Percentiles rank a stretch among this genome's conserved stretches.
Evolutionary conservation across 2,329 filamentous ascomycete species (phyloP).

Genomic region (Xylaria sp.): DNA sequence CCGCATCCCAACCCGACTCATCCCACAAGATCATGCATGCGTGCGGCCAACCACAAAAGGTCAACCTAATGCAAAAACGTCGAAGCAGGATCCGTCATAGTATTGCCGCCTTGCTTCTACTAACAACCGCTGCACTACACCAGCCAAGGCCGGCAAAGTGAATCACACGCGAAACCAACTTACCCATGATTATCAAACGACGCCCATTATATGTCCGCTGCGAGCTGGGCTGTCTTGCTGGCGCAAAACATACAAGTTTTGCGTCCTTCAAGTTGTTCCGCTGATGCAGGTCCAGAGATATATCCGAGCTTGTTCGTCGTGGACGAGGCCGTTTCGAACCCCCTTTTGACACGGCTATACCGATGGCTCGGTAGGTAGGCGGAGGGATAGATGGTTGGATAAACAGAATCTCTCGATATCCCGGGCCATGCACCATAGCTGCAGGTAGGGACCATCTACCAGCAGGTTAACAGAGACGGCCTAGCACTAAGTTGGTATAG

Average conservation of each 20-base stretch:
- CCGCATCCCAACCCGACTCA: background rate
- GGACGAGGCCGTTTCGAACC: conserved; percentile 2
- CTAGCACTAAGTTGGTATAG: conserved; percentile 22
- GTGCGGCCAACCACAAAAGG: conserved; percentile 3
- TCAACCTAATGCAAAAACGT: conserved; percentile 12
- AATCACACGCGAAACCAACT: conserved; percentile 38
- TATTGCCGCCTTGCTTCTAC: background rate
- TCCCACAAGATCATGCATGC: background rate
- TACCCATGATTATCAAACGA: conserved; percentile 47
- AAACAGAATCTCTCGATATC: conserved; percentile 16
- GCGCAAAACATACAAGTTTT: conserved; percentile 15
- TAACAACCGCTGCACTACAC: background rate
- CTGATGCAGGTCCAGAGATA: background rate
- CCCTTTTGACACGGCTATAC: conserved; percentile 10
- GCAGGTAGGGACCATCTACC: conserved; percentile 9
- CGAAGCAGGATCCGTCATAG: background rate
- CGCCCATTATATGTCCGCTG: conserved; percentile 46
- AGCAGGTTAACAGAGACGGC: background rate
- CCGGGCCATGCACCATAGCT: conserved; percentile 9
- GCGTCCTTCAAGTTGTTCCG: no score
- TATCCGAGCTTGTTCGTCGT: background rate
- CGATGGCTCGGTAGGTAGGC: background rate
- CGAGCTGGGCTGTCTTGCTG: conserved; percentile 3
- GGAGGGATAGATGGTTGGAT: background rate
- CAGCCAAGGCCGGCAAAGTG: background rate